Evolutionary conservation across 2,329 filamentous ascomycete species (phyloP).

Genomic region (Neonectria faginata): DNA sequence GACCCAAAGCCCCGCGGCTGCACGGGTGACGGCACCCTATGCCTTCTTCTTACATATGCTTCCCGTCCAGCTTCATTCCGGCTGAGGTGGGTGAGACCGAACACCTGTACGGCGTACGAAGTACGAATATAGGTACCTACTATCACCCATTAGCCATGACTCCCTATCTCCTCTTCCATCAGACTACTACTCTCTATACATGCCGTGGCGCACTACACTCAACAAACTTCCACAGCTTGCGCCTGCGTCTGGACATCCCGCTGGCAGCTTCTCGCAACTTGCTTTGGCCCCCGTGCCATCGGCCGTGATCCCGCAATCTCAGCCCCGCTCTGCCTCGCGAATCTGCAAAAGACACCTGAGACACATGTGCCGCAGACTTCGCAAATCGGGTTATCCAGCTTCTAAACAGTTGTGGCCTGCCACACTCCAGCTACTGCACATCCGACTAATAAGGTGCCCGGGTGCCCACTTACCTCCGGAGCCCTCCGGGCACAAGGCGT

Average conservation of each 20-base stretch:
- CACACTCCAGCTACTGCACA: neutral
- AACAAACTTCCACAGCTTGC: conserved; percentile 16
- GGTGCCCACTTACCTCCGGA: neutral
- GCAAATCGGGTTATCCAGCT: no score
- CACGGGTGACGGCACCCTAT: conserved; percentile 3
- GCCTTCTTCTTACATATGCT: conserved; percentile 7
- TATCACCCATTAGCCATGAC: conserved; percentile 6
- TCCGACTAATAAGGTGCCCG: neutral
- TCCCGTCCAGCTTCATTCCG: conserved; percentile 18
- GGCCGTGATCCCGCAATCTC: neutral
- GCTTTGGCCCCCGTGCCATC: neutral
- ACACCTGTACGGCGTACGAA: neutral
- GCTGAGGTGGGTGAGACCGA: conserved; percentile 1
- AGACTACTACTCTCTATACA: conserved; percentile 6
- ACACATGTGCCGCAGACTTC: no score
- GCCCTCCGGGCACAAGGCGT: neutral
- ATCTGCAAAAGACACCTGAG: no score
- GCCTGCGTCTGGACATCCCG: conserved; percentile 21
- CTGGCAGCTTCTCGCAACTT: neutral
- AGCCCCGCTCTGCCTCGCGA: neutral
- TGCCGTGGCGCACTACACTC: conserved; percentile 23
- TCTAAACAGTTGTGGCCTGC: no score
- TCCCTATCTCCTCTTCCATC: conserved; percentile 3
- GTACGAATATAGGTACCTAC: neutral
- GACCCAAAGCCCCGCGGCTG: conserved; percentile 7